Conservation (phyloP, 164 flowering plant species). For the Dillenia suffruticosa region DNA sequence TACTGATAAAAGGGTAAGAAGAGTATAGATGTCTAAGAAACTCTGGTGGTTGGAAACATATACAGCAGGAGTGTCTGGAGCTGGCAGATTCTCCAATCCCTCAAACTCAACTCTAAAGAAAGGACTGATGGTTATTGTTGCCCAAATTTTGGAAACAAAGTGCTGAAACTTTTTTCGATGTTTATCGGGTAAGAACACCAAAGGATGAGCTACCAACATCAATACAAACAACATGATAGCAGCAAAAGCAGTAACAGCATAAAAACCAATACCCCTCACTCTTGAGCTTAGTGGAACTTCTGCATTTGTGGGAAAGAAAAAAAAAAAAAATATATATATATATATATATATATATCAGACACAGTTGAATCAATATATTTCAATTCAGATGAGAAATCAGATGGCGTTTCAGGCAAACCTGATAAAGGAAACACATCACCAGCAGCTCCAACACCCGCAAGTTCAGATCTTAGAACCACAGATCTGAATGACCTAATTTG, state of each 20-base stretch:
- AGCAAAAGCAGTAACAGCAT: constrained; percentile 45
- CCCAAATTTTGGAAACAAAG: constrained; percentile 81
- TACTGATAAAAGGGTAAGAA: constrained; percentile 88
- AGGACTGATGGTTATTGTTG: constrained; percentile 50
- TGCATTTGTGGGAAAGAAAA: constrained; percentile 25
- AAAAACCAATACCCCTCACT: constrained; percentile 71
- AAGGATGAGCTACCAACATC: constrained; percentile 82
- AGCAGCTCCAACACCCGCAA: constrained; percentile 43
- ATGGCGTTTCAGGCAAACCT: constrained; percentile 32
- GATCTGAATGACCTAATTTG: constrained; percentile 16
- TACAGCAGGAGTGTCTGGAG: constrained; percentile 74
- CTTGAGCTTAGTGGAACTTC: constrained; percentile 43
- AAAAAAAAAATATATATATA: background rate
- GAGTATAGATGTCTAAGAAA: constrained; percentile 79
- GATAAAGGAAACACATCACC: constrained; percentile 34
- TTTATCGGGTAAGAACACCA: constrained; percentile 73
- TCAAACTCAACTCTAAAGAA: constrained; percentile 60
- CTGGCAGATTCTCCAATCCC: constrained; percentile 86
- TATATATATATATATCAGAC: background rate
- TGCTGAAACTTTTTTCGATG: constrained; percentile 66
- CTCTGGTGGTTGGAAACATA: constrained; percentile 97
- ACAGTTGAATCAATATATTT: too few species aligned
- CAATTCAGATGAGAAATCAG: background rate
- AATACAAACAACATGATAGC: constrained; percentile 62
- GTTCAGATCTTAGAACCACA: constrained; percentile 42